Conservation (phyloP, 192 early-diverging fungal species). For the Podila horticola region DNA sequence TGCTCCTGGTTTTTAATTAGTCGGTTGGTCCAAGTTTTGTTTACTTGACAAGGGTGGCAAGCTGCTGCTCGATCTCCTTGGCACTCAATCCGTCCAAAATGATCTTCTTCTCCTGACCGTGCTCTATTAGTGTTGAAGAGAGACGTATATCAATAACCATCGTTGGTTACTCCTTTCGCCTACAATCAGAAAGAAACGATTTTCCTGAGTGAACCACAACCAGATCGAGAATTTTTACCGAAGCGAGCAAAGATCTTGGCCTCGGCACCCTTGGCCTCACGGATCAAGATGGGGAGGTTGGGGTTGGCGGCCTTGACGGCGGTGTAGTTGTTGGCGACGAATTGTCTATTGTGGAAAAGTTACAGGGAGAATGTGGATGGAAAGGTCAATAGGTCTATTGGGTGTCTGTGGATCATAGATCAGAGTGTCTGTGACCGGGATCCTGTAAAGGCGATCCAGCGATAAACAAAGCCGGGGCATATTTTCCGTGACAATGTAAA, state of each 20-base stretch:
- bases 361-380: background rate
- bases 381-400: no score
- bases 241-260: slow-evolving; percentile 92
- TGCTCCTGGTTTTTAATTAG: background rate
- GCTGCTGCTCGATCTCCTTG: slow-evolving; percentile 75
- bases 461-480: no score
- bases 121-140: slow-evolving; percentile 62
- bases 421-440: no score
- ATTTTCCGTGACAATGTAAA: no score
- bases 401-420: no score
- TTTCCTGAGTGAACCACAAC: background rate
- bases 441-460: no score
- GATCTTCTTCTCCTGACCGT: slow-evolving; percentile 84
- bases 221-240: slow-evolving; percentile 68
- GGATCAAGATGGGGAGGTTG: slow-evolving; percentile 87
- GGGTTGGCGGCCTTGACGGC: slow-evolving; percentile 90
- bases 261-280: slow-evolving; percentile 87
- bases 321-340: slow-evolving; percentile 82
- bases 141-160: background rate
- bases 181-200: no score
- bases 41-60: slow-evolving; percentile 76
- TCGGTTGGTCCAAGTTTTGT: background rate
- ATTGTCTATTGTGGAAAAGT: slow-evolving; percentile 68
- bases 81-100: slow-evolving; percentile 78
- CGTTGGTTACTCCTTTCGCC: no score